phyloP scores from a whole-genome alignment of 108 stramenopile species.

The Cyclotella baltica region DNA sequence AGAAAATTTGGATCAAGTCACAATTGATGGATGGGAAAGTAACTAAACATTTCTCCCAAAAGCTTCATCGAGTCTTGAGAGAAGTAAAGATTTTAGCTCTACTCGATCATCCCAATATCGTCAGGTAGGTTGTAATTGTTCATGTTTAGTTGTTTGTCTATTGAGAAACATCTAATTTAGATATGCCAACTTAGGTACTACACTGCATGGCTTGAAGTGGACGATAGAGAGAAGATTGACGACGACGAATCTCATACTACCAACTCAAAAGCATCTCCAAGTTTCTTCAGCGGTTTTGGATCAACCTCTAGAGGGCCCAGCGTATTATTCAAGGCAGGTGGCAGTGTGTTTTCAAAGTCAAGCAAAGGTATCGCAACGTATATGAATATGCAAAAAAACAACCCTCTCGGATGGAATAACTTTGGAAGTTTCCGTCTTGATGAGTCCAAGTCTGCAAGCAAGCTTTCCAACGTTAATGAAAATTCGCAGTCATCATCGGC shows the following conservation, averaged over 20 bases:
- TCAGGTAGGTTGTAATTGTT: too few species aligned
- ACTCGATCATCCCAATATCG: conserved; percentile 94
- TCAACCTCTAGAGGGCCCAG: conserved; percentile 29
- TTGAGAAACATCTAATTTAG: too few species aligned
- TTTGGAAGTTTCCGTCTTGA: conserved; percentile 47
- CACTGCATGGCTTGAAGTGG: conserved; percentile 95
- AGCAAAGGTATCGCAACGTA: conserved; percentile 25
- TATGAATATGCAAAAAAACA: conserved; percentile 17
- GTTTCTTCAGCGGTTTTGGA: conserved; percentile 45
- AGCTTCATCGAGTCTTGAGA: conserved; percentile 87
- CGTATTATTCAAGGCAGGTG: conserved; percentile 18
- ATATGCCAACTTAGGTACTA: too few species aligned
- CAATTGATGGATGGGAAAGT: conserved; percentile 55
- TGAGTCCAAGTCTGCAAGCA: conserved; percentile 35
- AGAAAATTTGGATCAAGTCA: conserved; percentile 84
- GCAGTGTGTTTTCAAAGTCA: conserved; percentile 19
- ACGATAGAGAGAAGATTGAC: conserved; percentile 38
- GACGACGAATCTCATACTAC: conserved; percentile 41
- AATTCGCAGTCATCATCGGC: background rate
- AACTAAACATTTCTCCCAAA: conserved; percentile 66
- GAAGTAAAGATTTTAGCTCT: conserved; percentile 95
- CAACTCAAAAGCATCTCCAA: conserved; percentile 25
- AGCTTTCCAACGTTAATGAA: conserved; percentile 12
- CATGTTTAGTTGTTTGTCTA: too few species aligned
- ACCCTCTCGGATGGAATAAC: conserved; percentile 62